These are phyloP conservation scores for Picochlorum sp. DNA, from an alignment of 139 green algal species.

Conservation along the genomic window DNA sequence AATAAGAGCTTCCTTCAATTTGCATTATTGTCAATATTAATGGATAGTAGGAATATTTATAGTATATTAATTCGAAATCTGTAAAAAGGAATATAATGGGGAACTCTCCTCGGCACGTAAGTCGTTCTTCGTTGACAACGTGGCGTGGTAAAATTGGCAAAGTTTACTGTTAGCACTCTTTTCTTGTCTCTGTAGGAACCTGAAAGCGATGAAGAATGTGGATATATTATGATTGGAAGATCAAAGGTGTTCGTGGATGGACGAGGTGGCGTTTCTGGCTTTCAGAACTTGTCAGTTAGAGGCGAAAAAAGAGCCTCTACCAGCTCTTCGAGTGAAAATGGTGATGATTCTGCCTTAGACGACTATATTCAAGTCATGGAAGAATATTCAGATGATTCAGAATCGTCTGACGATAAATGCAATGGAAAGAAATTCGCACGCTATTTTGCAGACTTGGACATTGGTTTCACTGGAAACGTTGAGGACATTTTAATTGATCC, in stretches of 20 bases:
- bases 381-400: neutral
- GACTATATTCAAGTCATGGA: too few species aligned
- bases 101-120: too few species aligned
- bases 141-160: too few species aligned
- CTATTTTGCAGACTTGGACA: neutral
- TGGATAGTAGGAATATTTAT: neutral
- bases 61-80: too few species aligned
- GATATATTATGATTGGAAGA: neutral
- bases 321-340: neutral
- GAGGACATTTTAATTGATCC: neutral
- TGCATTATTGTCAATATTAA: neutral
- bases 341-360: neutral
- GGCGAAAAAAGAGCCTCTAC: neutral
- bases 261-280: neutral
- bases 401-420: neutral
- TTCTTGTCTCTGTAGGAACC: too few species aligned
- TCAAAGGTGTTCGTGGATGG: neutral
- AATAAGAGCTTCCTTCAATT: neutral
- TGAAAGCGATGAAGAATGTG: neutral
- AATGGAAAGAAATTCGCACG: too few species aligned
- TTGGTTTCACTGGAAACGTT: neutral
- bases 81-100: too few species aligned
- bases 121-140: too few species aligned
- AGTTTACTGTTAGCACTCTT: too few species aligned
- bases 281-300: too few species aligned